Evolutionary conservation across 345 rosid species (phyloP), one percentile per base, ranked within the genome.

Genomic region (Hevea brasiliensis): DNA sequence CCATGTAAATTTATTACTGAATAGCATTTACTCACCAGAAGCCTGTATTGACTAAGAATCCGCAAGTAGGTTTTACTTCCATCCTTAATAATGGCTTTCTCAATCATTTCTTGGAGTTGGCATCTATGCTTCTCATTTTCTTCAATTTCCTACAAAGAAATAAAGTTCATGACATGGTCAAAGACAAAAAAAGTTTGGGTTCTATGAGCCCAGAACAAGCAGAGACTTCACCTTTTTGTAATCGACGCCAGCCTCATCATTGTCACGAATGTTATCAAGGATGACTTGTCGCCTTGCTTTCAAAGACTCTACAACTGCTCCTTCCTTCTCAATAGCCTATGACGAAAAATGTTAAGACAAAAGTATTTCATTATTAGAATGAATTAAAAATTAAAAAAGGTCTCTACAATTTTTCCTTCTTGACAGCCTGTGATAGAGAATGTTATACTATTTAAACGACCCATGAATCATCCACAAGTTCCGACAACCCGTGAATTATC

Each of bases 241-340:
- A 80, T 82, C 87, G 75, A 85, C 78, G 71, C 95, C 95, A 53
- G 97, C 89, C 81, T 94, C 98, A 79, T 94, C 98, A 73, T 94
- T 94, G 77, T 94, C 98, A 20, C 97, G 90, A 76, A 94, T 90
- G 79, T 94, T 92, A 85, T 94, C 98, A 48, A 94, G 98, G 84
- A 92, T 92, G 55, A 85, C 85, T 90, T 88, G 97, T 70, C 95
- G 89, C 87, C 97, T 88, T 73, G 77, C 85, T 79, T 84, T 86
- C 75, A 92, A 78, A 74, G 88, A 85, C 67, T 90, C 87, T 1
- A 85, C 84, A 59, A 85, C 84, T 55, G 85, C 64, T 71, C 83
- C 84, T 73, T 89, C 92, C 72, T 83, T 88, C 74, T 87, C 91
- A 76, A 86, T 72, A 81, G 82, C 86, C 97, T 92, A 79, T 11